Conservation (phyloP, 768 basidiomycete species). For the Leucocoprinus leucothites region DNA sequence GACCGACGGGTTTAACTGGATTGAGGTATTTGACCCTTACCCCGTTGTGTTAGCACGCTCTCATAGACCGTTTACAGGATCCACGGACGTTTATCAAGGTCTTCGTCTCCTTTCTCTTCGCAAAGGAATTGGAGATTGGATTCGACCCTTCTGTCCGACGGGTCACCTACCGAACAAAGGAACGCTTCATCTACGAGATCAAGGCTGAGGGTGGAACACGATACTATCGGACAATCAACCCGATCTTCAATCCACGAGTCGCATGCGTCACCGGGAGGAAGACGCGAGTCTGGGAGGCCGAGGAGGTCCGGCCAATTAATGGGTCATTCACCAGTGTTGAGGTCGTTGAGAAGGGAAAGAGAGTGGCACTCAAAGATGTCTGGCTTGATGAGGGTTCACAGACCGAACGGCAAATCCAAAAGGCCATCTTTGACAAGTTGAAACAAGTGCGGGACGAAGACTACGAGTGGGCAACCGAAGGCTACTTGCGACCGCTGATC, state of each 20-base stretch:
- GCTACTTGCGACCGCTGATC: no score
- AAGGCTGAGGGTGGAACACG: not conserved
- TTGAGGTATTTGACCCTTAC: not conserved
- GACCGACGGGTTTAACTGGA: not conserved
- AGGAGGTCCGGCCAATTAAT: not conserved
- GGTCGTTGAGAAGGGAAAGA: not conserved
- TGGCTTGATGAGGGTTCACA: constrained; percentile 15
- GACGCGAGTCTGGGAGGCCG: constrained; percentile 15
- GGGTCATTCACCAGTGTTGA: not conserved
- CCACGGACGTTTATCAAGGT: not conserved
- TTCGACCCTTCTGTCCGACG: constrained; percentile 2
- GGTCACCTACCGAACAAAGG: not conserved
- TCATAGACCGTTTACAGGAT: not conserved
- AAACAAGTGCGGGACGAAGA: not conserved
- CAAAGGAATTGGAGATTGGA: constrained; percentile 2
- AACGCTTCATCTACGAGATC: not conserved
- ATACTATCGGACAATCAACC: not conserved
- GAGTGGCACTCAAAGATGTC: constrained; percentile 18
- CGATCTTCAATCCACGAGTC: not conserved
- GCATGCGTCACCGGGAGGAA: constrained; percentile 8
- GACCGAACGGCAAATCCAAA: constrained; percentile 16
- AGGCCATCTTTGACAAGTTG: constrained; percentile 10
- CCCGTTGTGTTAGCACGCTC: not conserved
- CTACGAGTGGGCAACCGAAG: not conserved
- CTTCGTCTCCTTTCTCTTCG: constrained; percentile 7